phyloP scores from a whole-genome alignment of 176 grass and related monocot species.

The Oryza punctata region DNA sequence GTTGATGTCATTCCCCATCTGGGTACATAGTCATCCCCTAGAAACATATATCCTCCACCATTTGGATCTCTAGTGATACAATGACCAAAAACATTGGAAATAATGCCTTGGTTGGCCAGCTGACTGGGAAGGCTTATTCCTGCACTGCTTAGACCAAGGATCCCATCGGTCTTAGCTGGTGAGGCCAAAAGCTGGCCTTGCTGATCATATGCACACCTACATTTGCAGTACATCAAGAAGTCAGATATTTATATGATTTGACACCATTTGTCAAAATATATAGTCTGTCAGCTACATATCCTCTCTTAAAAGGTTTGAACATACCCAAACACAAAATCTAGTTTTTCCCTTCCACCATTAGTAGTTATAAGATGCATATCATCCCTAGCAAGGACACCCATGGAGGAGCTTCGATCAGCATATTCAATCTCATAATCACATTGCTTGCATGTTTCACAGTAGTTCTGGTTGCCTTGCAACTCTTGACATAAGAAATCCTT shows the following conservation, averaged over 20 bases:
- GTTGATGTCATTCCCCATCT: constrained; percentile 87
- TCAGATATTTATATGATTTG: constrained; percentile 21
- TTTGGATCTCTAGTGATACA: constrained; percentile 77
- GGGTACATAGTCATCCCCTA: constrained; percentile 92
- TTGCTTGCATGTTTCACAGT: constrained; percentile 81
- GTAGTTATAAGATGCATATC: constrained; percentile 74
- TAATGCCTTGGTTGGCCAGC: constrained; percentile 77
- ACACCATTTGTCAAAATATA: constrained; percentile 17
- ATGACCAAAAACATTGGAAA: constrained; percentile 88
- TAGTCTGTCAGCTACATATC: constrained; percentile 16
- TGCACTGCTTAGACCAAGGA: constrained; percentile 88
- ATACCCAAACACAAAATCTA: constrained; percentile 93
- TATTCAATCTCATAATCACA: constrained; percentile 99
- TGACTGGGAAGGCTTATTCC: constrained; percentile 85
- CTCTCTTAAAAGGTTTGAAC: constrained; percentile 15
- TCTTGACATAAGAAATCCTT: constrained; percentile 76
- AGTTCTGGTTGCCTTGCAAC: constrained; percentile 81
- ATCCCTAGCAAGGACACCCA: constrained; percentile 93
- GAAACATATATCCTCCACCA: constrained; percentile 91
- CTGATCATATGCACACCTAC: constrained; percentile 97
- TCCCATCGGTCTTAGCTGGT: constrained; percentile 96
- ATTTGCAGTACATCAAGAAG: constrained; percentile 12
- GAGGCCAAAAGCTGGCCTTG: constrained; percentile 92
- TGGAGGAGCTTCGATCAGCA: constrained; percentile 91
- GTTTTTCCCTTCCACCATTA: constrained; percentile 69